Base-by-base conservation (phyloP, 306 rosid genomes). In the Fragaria nilgerrensis region DNA sequence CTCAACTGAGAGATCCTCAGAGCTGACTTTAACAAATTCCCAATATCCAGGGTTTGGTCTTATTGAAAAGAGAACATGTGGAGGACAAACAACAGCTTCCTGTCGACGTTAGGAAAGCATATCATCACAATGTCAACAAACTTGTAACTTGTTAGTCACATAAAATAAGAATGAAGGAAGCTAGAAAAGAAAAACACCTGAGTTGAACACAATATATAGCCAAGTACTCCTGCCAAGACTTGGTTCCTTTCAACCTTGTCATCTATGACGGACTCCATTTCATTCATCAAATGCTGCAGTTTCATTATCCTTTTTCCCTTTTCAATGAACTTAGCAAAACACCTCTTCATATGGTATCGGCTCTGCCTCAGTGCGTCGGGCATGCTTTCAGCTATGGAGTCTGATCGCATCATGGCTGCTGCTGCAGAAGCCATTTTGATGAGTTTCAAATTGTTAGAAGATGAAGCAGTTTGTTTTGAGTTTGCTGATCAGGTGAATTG, bases 81-180 rank as follows among this genome's bases (percentile, higher is more conserved):
- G 98, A 76, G 98, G 96, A 71, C 75, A 22, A 11, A 85, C 96
- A 59, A 88, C 82, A n/a, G 98, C 98, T 85, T 90, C 98, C 98
- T 94, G 80, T 48, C 9, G 56, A 50, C 14, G 17, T 73, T 55
- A 68, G 7, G 19, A 7, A 45, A 62, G 32, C 5, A 73, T 27
- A 27, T 43, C 62, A 20, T 9, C 27, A 66, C 4, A 41, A n/a
- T 20, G 25, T 72, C 34, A n/a, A 3, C 25, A 72, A 29, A 50
- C 47, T 32, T 9, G 32, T 7, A 8, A 50, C 47, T 32, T 9
- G 32, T 7, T 1, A 5, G 44, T 41, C 44, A 8, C 9, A 50
- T 19, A 9, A 25, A 70, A 37, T 32, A 41, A 39, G 9, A 41
- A 74, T 14, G 19, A 17, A 23, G 27, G 7, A 58, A 41, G 12